A percentile compares a stretch with the other conserved stretches of the same genome.
phyloP scores from a whole-genome alignment of 441 rosid species.

The Corymbia citriodora region DNA sequence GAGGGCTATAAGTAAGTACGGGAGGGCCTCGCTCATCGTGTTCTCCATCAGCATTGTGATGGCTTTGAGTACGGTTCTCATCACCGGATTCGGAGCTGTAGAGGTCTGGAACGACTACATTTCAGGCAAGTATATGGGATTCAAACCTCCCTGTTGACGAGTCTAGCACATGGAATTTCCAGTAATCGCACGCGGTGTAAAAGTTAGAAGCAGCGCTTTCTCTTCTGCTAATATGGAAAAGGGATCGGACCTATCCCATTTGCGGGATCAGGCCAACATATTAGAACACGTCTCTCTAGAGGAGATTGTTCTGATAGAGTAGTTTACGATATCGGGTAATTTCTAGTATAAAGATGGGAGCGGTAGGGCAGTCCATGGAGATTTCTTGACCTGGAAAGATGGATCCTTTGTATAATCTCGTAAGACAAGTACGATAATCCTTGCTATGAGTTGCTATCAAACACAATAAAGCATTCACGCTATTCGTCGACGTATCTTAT shows the following conservation, averaged over 20 bases:
- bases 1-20: constrained; percentile 43
- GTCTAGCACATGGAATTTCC: not conserved
- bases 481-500: not conserved
- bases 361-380: not conserved
- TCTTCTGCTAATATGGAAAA: not conserved
- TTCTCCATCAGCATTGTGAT: constrained; percentile 76
- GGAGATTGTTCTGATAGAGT: not conserved
- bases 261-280: not conserved
- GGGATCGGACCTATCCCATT: not conserved
- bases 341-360: not conserved
- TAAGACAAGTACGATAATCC: not conserved
- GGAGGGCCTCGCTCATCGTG: constrained; percentile 86
- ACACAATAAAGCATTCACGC: not conserved
- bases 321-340: not conserved
- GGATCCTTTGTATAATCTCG: not conserved
- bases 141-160: constrained; percentile 59
- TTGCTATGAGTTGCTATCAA: not conserved
- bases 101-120: constrained; percentile 58
- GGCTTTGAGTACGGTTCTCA: constrained; percentile 66
- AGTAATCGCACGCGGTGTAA: not conserved
- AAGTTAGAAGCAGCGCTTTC: not conserved
- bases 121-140: constrained; percentile 75
- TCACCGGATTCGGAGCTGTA: constrained; percentile 71
- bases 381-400: not conserved
- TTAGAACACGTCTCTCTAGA: not conserved